Evolutionary conservation across 2,329 filamentous ascomycete genomes (phyloP).

Genomic region (Cercospora brassicicola): DNA sequence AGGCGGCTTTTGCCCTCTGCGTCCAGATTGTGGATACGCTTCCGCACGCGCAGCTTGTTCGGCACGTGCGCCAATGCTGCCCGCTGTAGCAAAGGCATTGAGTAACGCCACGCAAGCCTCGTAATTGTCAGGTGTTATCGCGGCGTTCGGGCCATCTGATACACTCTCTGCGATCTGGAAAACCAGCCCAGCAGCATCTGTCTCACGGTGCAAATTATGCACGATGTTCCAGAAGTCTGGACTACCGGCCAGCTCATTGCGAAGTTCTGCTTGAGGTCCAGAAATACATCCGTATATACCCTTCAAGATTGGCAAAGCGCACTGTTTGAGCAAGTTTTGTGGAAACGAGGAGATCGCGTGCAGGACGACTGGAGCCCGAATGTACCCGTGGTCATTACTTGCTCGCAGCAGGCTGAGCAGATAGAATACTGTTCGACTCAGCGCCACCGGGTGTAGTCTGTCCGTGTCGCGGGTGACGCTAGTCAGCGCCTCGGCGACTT

Average conservation of each 20-base stretch:
- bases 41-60: slow-evolving; percentile 56
- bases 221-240: slow-evolving; percentile 96
- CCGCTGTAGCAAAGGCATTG: slow-evolving; percentile 85
- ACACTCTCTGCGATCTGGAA: slow-evolving; percentile 85
- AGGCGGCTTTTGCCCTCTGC: slow-evolving; percentile 40
- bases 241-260: slow-evolving; percentile 91
- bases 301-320: slow-evolving; percentile 72
- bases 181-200: slow-evolving; percentile 71
- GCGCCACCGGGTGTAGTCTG: slow-evolving; percentile 76
- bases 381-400: slow-evolving; percentile 87
- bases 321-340: slow-evolving; percentile 72
- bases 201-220: slow-evolving; percentile 62
- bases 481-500: slow-evolving; percentile 77
- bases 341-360: slow-evolving; percentile 89
- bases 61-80: slow-evolving; percentile 67
- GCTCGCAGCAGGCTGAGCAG: slow-evolving; percentile 76
- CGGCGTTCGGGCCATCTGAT: slow-evolving; percentile 69
- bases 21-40: slow-evolving; percentile 53
- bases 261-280: slow-evolving; percentile 67
- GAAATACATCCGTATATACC: slow-evolving; percentile 79
- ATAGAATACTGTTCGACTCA: slow-evolving; percentile 84
- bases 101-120: slow-evolving; percentile 80
- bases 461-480: slow-evolving; percentile 75
- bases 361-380: slow-evolving; percentile 85
- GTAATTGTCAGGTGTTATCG: slow-evolving; percentile 94